phyloP scores from a whole-genome alignment of 2,329 filamentous ascomycete species.

The Calonectria pseudoturangicola region DNA sequence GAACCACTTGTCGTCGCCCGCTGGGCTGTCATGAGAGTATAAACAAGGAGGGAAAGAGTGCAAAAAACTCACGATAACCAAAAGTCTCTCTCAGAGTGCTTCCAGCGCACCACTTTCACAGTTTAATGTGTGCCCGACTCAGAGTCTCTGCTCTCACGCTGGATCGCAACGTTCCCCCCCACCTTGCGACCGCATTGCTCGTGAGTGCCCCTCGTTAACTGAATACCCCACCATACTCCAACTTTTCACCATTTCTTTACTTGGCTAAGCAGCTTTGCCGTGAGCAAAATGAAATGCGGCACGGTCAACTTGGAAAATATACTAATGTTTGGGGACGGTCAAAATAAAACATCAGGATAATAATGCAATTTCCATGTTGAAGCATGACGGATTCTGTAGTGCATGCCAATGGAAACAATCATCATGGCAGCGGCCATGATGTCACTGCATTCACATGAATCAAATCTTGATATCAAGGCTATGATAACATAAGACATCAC shows the following conservation, averaged over 20 bases:
- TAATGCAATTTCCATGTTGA: background rate
- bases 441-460: too few species aligned
- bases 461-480: too few species aligned
- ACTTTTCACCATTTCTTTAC: background rate
- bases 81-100: too few species aligned
- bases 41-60: background rate
- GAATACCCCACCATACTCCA: conserved; percentile 48
- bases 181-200: conserved; percentile 12
- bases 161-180: background rate
- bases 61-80: background rate
- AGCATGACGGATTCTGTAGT: background rate
- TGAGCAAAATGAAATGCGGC: background rate
- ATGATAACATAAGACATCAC: too few species aligned
- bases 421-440: background rate
- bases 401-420: background rate
- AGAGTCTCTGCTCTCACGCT: background rate
- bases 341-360: background rate
- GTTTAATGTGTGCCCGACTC: background rate
- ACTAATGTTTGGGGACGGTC: rapidly evolving
- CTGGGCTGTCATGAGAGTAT: background rate
- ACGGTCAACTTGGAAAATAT: background rate
- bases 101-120: background rate
- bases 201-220: conserved; percentile 55
- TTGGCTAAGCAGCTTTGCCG: background rate
- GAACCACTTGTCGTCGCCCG: background rate